Conservation (phyloP, 2,329 filamentous ascomycete genomes). For the Talaromyces atroroseus region DNA sequence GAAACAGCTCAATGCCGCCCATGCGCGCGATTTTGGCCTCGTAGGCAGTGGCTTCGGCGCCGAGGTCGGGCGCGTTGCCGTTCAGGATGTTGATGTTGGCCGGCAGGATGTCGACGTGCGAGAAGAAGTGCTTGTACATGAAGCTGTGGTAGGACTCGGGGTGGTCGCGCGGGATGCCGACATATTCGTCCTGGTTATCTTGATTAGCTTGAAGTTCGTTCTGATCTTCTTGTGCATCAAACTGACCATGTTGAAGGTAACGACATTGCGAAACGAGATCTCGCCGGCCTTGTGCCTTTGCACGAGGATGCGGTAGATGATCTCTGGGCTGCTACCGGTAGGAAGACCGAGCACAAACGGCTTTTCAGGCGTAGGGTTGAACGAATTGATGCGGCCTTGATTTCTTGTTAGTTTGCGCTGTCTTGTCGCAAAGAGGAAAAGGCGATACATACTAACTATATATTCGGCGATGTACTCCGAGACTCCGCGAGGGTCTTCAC, state of each 20-base stretch:
- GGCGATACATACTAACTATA: slow-evolving; percentile 57
- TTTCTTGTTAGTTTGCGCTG: slow-evolving; percentile 8
- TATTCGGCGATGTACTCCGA: slow-evolving; percentile 76
- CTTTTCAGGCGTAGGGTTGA: slow-evolving; percentile 63
- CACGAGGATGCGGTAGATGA: slow-evolving; percentile 72
- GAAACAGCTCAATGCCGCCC: slow-evolving; percentile 79
- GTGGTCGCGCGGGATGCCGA: slow-evolving; percentile 75
- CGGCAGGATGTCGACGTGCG: slow-evolving; percentile 73
- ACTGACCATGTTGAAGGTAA: slow-evolving; percentile 84
- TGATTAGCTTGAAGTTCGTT: neutral
- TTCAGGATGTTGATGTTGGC: slow-evolving; percentile 80
- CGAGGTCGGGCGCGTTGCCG: slow-evolving; percentile 70
- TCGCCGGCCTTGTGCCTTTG: slow-evolving; percentile 41
- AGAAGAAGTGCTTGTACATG: slow-evolving; percentile 92
- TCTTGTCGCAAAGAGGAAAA: neutral
- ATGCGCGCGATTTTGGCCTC: slow-evolving; percentile 68
- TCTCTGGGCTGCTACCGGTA: slow-evolving; percentile 74
- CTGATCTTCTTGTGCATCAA: slow-evolving; percentile 6
- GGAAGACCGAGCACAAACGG: slow-evolving; percentile 80
- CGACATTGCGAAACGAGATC: slow-evolving; percentile 80
- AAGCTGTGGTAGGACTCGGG: slow-evolving; percentile 84
- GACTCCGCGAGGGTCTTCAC: slow-evolving; percentile 62
- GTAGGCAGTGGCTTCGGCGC: slow-evolving; percentile 71
- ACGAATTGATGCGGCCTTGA: slow-evolving; percentile 69
- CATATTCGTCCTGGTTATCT: slow-evolving; percentile 69